Evolutionary conservation across 192 early-diverging fungal genomes (phyloP), one percentile per base, ranked within the genome.

Genomic region (Dissophora globulifera): DNA sequence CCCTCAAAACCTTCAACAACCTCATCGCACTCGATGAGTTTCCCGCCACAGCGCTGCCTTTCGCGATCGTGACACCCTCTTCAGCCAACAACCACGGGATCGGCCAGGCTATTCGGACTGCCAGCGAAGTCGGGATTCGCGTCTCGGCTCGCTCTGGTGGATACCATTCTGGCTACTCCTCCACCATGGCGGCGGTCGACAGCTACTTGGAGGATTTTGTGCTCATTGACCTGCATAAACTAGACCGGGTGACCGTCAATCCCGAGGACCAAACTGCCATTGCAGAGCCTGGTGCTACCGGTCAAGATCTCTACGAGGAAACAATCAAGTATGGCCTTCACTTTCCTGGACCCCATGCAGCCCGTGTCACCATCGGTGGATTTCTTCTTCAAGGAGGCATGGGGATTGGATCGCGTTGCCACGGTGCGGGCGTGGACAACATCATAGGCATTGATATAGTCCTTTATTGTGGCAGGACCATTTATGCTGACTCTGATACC

Each of bases 181-280:
- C 62, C 62, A 64, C 53, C 62, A 64, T 64, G 62, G 62, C 62
- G 17, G 62, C 62, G 12, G n/a, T 64, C 38, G 62, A 64, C 62
- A 64, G 51, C 51, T 31, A 30, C 16, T 42, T 31, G 51, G 32
- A 64, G 62, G 62, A 64, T 30, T 64, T 64, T 46, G 62, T 64
- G 13, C 16, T 64, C 16, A 20, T 64, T 25, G 51, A 64, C 33
- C 62, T 64, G 3, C 40, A 35, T 7, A 64, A 64, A 41, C 26
- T 64, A 11, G 54, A 54, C 38, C 41, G 45, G 40, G 62, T 64
- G 27, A 64, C 26, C 17, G 22, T 64, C 41, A 42, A 64, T 40
- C 50, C 62, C 41, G 46, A 64, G 51, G 5, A 8, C 29, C 22
- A 29, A 20, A 64, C 42, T 35, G 62, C 62, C 20, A 54, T 42